Conservation (phyloP, 352 stramenopile species). For the Phytophthora palmivora region DNA sequence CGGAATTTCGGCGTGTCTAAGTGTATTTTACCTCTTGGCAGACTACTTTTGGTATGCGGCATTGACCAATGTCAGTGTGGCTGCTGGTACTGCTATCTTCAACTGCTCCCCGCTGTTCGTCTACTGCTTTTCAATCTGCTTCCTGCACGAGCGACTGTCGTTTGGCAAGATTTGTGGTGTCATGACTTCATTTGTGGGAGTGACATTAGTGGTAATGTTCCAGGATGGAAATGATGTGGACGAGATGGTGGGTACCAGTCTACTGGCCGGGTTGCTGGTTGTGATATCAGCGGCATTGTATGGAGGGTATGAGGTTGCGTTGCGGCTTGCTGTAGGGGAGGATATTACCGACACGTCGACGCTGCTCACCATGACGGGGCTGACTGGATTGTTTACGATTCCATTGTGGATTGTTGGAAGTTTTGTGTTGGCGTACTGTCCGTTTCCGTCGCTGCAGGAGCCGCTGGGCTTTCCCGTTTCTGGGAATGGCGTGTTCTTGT, state of each 20-base stretch:
- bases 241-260: constrained; percentile 35
- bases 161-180: constrained; percentile 52
- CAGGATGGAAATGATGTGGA: constrained; percentile 37
- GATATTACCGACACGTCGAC: constrained; percentile 59
- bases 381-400: constrained; percentile 56
- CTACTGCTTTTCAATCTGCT: constrained; percentile 75
- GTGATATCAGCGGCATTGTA: constrained; percentile 58
- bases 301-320: constrained; percentile 57
- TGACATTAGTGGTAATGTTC: constrained; percentile 58
- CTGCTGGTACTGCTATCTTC: constrained; percentile 57
- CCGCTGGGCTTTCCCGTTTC: constrained; percentile 49
- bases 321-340: constrained; percentile 43
- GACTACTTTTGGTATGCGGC: constrained; percentile 72
- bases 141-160: constrained; percentile 49
- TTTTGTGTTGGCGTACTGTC: constrained; percentile 40
- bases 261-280: constrained; percentile 52
- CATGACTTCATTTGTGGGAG: constrained; percentile 51
- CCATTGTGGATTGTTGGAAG: constrained; percentile 58
- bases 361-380: constrained; percentile 51
- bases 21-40: constrained; percentile 51
- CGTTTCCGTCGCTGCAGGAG: constrained; percentile 49
- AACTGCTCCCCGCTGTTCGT: constrained; percentile 69
- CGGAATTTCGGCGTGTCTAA: constrained; percentile 47
- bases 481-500: constrained; percentile 39
- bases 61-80: constrained; percentile 52